Percentiles rank a stretch among this genome's conserved stretches.
Conservation (phyloP, 257 asterid species). For the Thymus mandschuricus region DNA sequence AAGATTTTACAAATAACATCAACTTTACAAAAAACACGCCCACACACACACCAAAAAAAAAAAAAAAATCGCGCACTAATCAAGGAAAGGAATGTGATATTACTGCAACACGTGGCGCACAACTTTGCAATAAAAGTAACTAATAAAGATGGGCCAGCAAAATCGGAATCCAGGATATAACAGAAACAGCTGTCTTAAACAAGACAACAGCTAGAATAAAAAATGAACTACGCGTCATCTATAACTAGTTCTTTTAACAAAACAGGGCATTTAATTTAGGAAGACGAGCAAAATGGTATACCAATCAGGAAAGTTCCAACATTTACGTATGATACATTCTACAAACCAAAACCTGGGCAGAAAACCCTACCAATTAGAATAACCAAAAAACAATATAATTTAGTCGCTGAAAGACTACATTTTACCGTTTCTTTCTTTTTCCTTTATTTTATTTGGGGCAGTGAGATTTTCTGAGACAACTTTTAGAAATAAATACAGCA, state of each 20-base stretch:
- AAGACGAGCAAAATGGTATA: too few relatives aligned
- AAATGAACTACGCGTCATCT: not conserved
- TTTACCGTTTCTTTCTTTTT: too few relatives aligned
- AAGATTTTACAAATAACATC: not conserved
- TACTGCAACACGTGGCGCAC: constrained; percentile 30
- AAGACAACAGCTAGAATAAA: not conserved
- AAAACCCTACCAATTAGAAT: not conserved
- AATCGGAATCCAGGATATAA: constrained; percentile 1
- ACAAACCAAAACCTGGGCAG: not conserved
- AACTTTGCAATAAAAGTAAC: constrained; percentile 7
- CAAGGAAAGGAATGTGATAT: not conserved
- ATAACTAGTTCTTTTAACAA: not conserved
- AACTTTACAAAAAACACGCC: not conserved
- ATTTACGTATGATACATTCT: constrained; percentile 7
- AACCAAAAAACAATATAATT: too few relatives aligned
- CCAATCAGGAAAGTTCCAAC: constrained; percentile 9
- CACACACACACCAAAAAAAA: too few relatives aligned
- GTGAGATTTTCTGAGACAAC: too few relatives aligned
- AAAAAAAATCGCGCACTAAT: too few relatives aligned
- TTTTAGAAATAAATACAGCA: too few relatives aligned
- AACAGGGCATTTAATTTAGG: not conserved
- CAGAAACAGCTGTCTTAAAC: constrained; percentile 6
- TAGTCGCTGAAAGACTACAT: too few relatives aligned
- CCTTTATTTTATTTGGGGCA: too few relatives aligned
- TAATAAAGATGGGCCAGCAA: constrained; percentile 25